Evolutionary conservation across 2,329 filamentous ascomycete species (phyloP).

Genomic region (Trichoderma cornu-damae): DNA sequence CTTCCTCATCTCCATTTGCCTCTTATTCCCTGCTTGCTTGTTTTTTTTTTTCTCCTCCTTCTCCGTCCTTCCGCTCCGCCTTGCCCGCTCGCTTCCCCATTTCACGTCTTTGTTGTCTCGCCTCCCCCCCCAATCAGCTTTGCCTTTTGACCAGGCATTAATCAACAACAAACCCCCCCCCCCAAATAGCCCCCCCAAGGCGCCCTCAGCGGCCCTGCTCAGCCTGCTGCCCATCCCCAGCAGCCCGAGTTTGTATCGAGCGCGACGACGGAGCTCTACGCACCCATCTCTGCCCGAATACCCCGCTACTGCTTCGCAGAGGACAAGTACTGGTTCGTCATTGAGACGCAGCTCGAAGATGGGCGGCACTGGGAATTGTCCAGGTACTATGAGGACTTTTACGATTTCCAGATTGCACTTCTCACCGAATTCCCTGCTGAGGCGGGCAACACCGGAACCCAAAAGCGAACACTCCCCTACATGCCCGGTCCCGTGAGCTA

Average conservation of each 20-base stretch:
- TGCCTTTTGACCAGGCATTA: conserved; percentile 6
- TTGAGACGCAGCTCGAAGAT: conserved; percentile 86
- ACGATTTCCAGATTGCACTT: conserved; percentile 95
- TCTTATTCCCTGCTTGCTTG: background rate
- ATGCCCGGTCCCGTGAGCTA: conserved; percentile 98
- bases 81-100: background rate
- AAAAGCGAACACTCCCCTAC: conserved; percentile 81
- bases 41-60: background rate
- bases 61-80: background rate
- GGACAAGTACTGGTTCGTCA: conserved; percentile 91
- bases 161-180: background rate
- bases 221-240: conserved; percentile 36
- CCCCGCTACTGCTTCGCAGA: conserved; percentile 93
- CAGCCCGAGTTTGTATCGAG: conserved; percentile 35
- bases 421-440: conserved; percentile 89
- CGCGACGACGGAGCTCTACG: conserved; percentile 55
- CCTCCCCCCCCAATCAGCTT: background rate
- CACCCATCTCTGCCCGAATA: conserved; percentile 78
- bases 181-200: background rate
- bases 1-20: background rate
- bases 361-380: conserved; percentile 89
- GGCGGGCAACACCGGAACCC: conserved; percentile 75
- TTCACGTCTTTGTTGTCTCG: background rate
- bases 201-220: conserved; percentile 21
- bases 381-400: conserved; percentile 96